Base-by-base conservation (phyloP, 2,329 filamentous ascomycete genomes). In the Colletotrichum lentis region DNA sequence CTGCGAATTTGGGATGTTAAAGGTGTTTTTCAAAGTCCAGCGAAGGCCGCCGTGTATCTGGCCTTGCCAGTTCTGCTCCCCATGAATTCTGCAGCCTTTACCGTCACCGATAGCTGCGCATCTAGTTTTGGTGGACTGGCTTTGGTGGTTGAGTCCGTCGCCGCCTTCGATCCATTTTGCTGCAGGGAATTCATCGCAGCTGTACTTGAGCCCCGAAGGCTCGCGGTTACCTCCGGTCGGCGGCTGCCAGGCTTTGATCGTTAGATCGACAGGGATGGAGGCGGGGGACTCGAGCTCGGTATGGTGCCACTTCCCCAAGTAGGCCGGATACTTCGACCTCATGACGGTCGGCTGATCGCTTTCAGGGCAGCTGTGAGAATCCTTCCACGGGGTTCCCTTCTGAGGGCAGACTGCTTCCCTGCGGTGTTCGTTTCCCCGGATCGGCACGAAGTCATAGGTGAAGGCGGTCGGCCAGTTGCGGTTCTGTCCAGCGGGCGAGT, bases 401-500 rank as follows among this genome's bases (percentile, higher is more conserved):
- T 57, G 20, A 31, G 54, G 41, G 54, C 22, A 57, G 39, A 57
- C 54, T 46, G 39, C 39, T 46, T 44, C 20, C 54, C 54, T 57
- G n/a, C 41, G 54, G 41, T 46, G 37, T 56, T 43, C 52, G 52
- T 54, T 56, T 24, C 54, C 20, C 41, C 54, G 54, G 39, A 46
- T 31, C n/a, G 39, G 20, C 39, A 27, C 54, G 39, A 63, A 57
- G 58, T 69, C 47, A 43, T 68, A 64, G 41, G 55, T 63, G 52
- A 60, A 60, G 46, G 46, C 46, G 31, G 43, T 60, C 27, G 54
- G 49, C 16, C 44, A 55, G 63, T 47, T 66, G 63, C 35, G 67
- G 44, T 35, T 62, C 52, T 55, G 63, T 55, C 44, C 72, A 63
- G 54, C 59, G 56, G 50, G n/a, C n/a, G 56, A 59, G 53, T 44